Percentiles rank a stretch among this genome's conserved stretches.
These are phyloP conservation scores for Citrus cavaleriei DNA, from an alignment of 345 rosid genomes.

Conservation along the genomic window DNA sequence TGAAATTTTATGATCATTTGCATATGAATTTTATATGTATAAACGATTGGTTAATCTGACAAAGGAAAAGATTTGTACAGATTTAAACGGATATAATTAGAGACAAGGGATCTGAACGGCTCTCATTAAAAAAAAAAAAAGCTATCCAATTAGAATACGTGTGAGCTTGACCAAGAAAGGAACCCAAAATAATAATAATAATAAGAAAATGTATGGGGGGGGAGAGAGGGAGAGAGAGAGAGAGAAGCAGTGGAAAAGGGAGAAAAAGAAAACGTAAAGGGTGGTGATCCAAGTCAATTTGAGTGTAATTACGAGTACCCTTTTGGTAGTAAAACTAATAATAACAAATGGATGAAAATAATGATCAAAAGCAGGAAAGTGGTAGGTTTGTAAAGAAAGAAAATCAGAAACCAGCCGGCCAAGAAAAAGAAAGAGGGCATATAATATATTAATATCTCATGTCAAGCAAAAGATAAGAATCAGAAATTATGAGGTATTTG, in stretches of 20 bases:
- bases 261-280: conserved; percentile 1
- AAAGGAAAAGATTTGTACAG: background rate
- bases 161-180: conserved; percentile 4
- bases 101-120: background rate
- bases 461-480: background rate
- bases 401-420: conserved; percentile 18
- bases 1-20: background rate
- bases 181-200: background rate
- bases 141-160: background rate
- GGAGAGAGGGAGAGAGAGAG: background rate
- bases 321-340: conserved; percentile 34
- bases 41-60: background rate
- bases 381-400: conserved; percentile 21
- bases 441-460: background rate
- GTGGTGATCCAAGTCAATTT: conserved; percentile 26
- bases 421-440: background rate
- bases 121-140: background rate
- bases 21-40: background rate
- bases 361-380: conserved; percentile 36
- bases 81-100: background rate
- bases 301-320: conserved; percentile 37
- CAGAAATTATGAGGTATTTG: conserved; percentile 19
- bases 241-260: background rate
- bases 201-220: too few relatives aligned
- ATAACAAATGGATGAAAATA: conserved; percentile 18